phyloP scores from a whole-genome alignment of 768 basidiomycete genomes.

The Tubosaeta brunneosetosa region DNA sequence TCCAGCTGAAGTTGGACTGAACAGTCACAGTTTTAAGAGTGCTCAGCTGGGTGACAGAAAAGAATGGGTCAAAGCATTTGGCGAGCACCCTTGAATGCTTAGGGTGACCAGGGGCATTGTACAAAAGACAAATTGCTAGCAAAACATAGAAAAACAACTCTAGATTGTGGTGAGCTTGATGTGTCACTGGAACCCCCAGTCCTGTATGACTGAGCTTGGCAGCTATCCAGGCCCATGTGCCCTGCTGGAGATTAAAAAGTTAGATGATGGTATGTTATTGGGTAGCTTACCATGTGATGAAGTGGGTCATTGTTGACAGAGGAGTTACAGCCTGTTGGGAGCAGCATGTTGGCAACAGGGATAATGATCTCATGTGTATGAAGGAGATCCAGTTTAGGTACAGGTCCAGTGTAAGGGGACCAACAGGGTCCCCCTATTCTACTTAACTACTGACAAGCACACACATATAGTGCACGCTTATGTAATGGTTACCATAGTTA shows the following conservation, averaged over 20 bases:
- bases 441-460: too few relatives aligned
- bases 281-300: not conserved
- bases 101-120: not conserved
- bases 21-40: not conserved
- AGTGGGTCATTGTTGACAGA: not conserved
- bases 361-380: not conserved
- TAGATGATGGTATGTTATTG: not conserved
- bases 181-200: not conserved
- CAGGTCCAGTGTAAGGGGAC: too few relatives aligned
- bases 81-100: not conserved
- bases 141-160: slow-evolving; percentile 13
- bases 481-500: too few relatives aligned
- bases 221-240: not conserved
- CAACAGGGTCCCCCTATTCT: too few relatives aligned
- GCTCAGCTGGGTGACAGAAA: not conserved
- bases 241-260: slow-evolving; percentile 3
- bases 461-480: too few relatives aligned
- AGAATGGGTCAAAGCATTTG: slow-evolving; percentile 2
- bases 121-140: slow-evolving; percentile 4
- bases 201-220: slow-evolving; percentile 1
- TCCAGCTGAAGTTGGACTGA: not conserved
- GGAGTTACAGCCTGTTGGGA: not conserved
- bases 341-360: not conserved
- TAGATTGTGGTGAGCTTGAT: slow-evolving; percentile 1
- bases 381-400: too few relatives aligned